Conservation (phyloP, 306 rosid species). For the Dryas octopetala region DNA sequence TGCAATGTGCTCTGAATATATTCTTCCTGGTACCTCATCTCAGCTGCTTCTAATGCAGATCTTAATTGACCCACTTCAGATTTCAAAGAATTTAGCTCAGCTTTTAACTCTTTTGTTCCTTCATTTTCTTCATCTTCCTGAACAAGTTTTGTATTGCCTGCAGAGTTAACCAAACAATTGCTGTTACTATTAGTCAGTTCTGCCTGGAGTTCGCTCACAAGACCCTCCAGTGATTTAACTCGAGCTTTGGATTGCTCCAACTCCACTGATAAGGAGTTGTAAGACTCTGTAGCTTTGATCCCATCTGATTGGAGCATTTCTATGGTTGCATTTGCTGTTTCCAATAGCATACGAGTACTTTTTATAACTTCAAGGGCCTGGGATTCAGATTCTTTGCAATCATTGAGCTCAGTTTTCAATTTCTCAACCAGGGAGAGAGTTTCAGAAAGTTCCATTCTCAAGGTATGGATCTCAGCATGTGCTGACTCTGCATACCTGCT, state of each 20-base stretch:
- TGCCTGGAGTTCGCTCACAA: constrained; percentile 54
- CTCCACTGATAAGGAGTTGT: constrained; percentile 49
- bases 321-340: constrained; percentile 51
- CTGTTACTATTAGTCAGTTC: constrained; percentile 35
- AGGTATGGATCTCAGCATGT: constrained; percentile 51
- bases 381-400: constrained; percentile 68
- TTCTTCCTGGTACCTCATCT: constrained; percentile 79
- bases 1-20: constrained; percentile 76
- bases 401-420: constrained; percentile 55
- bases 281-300: constrained; percentile 46
- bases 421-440: constrained; percentile 59
- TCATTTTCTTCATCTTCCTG: constrained; percentile 40
- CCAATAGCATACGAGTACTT: constrained; percentile 59
- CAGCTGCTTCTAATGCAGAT: constrained; percentile 77
- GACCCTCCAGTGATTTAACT: constrained; percentile 66
- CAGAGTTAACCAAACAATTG: constrained; percentile 27
- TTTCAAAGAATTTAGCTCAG: constrained; percentile 52
- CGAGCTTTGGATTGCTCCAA: constrained; percentile 70
- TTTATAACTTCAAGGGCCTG: constrained; percentile 48
- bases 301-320: constrained; percentile 55
- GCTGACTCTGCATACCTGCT: constrained; percentile 54
- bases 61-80: constrained; percentile 60
- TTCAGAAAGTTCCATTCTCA: constrained; percentile 64
- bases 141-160: constrained; percentile 29
- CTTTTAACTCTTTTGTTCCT: constrained; percentile 49